phyloP scores from a whole-genome alignment of 176 grass and related monocot genomes.

The Aegilops speltoides region DNA sequence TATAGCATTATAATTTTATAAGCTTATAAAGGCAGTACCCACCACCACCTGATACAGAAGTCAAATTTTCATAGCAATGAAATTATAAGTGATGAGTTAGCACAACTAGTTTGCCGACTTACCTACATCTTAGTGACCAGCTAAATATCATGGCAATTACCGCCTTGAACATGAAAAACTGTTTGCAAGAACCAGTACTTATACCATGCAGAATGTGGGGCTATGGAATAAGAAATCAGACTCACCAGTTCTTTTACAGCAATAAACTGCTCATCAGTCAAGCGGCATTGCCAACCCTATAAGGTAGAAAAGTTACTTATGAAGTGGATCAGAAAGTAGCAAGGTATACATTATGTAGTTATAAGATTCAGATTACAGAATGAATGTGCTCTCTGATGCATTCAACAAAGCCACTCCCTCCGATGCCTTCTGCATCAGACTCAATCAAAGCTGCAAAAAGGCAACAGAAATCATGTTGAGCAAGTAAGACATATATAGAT shows the following conservation, averaged over 20 bases:
- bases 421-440: conserved; percentile 99
- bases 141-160: conserved; percentile 17
- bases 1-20: background rate
- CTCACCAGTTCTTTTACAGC: conserved; percentile 99
- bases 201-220: background rate
- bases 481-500: conserved; percentile 6
- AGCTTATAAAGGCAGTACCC: background rate
- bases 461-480: conserved; percentile 32
- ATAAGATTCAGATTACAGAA: conserved; percentile 60
- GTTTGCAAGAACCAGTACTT: conserved; percentile 12
- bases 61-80: background rate
- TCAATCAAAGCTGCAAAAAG: conserved; percentile 88
- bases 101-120: conserved; percentile 17
- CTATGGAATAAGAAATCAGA: conserved; percentile 19
- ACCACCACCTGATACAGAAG: background rate
- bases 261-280: conserved; percentile 98
- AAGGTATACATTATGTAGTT: conserved; percentile 15
- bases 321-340: conserved; percentile 28
- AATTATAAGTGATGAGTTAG: conserved; percentile 12
- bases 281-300: conserved; percentile 98
- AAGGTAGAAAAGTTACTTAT: conserved; percentile 40
- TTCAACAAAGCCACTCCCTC: conserved; percentile 99
- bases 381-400: conserved; percentile 99
- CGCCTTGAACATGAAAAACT: conserved; percentile 5
- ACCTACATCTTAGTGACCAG: conserved; percentile 11